Evolutionary conservation across 176 grass and related monocot genomes (phyloP), one percentile per base, ranked within the genome.

Genomic region (Themeda triandra): DNA sequence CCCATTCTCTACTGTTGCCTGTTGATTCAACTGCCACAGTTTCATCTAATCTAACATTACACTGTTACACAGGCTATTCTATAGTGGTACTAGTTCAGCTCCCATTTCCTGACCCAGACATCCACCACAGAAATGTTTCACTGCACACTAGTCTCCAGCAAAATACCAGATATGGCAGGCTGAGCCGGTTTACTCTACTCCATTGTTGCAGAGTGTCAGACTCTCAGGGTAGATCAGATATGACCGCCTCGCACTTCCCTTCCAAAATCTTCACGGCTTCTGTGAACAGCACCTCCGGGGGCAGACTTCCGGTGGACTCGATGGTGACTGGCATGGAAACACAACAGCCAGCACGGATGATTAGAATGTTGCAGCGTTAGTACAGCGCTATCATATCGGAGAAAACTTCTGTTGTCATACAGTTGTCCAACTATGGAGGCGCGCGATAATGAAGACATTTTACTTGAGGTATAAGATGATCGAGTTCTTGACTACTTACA

Each of bases 181-280:
- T 24, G 37, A 39, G 10, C 46, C 1, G 15, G 8, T 32, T 75
- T 51, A 53, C 71, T 51, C 45, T 29, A 31, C 30, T 12, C 14
- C 19, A 10, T 28, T 4, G 2, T 21, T 53, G 6, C 15, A 49
- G 2, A 53, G 8, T 30, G 28, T 8, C 28, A 4, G 18, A 25
- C 53, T 56, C 24, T 82, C 72, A 86, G 31, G 90, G 92, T 49
- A 97, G 88, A 66, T 94, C 92, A 7, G 92, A 91, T 86, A 97
- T 87, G 60, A 94, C 86, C 51, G 82, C 60, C 62, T 80, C 84
- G 6, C 95, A 94, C 84, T 97, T 97, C 66, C 92, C 90, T 84
- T 92, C 88, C 45, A 97, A 84, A 73, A 94, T 86, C 71, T 91
- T 92, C 42, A 97, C 81, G 23, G 95, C 95, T 86, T 97, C 92